A percentile compares a stretch with the other conserved stretches of the same genome.
These are phyloP conservation scores for Ogataea allantospora DNA, from an alignment of 805 yeast species.

Conservation along the genomic window DNA sequence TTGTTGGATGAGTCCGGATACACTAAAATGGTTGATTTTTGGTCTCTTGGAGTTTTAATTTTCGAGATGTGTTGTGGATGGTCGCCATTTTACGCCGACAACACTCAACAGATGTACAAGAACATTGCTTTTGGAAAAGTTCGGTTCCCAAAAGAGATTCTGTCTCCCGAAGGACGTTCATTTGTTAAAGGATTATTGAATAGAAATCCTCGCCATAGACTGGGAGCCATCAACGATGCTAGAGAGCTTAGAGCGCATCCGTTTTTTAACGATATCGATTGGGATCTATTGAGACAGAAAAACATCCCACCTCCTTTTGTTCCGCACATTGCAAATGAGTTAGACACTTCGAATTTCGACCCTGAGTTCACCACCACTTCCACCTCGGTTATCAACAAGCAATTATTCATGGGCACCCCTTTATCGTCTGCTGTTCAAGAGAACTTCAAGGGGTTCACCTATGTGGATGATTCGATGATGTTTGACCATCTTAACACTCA, in stretches of 20 bases:
- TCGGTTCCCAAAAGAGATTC: slow-evolving; percentile 92
- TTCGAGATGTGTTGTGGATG: slow-evolving; percentile 99
- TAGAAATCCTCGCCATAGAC: slow-evolving; percentile 92
- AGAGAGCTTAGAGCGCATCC: slow-evolving; percentile 90
- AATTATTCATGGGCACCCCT: slow-evolving; percentile 66
- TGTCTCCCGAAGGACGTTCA: slow-evolving; percentile 89
- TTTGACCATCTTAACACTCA: slow-evolving; percentile 67
- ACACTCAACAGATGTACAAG: slow-evolving; percentile 98
- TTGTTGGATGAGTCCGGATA: slow-evolving; percentile 93
- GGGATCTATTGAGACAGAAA: slow-evolving; percentile 76
- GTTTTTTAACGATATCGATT: slow-evolving; percentile 87
- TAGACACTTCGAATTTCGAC: slow-evolving; percentile 95
- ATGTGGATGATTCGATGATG: slow-evolving; percentile 89
- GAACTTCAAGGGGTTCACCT: slow-evolving; percentile 94
- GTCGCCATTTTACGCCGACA: slow-evolving; percentile 98
- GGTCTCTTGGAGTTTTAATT: slow-evolving; percentile 95
- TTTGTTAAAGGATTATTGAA: slow-evolving; percentile 94
- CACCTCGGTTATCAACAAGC: slow-evolving; percentile 74
- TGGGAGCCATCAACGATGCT: slow-evolving; percentile 91
- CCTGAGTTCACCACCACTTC: slow-evolving; percentile 95
- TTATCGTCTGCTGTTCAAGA: slow-evolving; percentile 94
- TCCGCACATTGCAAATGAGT: slow-evolving; percentile 86
- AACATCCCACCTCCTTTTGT: slow-evolving; percentile 95
- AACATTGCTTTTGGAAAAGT: slow-evolving; percentile 98
- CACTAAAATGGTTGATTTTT: slow-evolving; percentile 98